phyloP scores from a whole-genome alignment of 225 moss, liverwort and hornwort genomes.

The Pseudoscleropodium purum region DNA sequence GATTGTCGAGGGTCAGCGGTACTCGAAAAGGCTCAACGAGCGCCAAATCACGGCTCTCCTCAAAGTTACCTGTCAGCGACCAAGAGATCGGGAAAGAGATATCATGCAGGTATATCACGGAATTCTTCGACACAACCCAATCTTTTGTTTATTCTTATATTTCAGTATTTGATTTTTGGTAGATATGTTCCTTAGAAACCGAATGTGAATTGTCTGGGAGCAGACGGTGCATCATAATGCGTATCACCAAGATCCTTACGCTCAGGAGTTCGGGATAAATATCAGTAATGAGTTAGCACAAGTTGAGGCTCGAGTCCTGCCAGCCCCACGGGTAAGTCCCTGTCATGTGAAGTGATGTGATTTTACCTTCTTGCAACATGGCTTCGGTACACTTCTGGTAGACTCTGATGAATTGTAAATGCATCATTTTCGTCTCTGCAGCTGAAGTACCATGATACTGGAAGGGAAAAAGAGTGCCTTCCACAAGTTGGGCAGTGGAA shows the following conservation, averaged over 20 bases:
- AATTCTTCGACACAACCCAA: background rate
- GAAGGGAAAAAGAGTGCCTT: constrained; percentile 82
- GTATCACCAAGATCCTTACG: constrained; percentile 75
- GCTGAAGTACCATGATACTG: constrained; percentile 96
- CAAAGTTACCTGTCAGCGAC: constrained; percentile 85
- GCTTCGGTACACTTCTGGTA: background rate
- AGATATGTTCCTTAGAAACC: background rate
- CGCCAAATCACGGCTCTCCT: constrained; percentile 79
- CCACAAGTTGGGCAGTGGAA: constrained; percentile 99
- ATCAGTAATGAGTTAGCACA: constrained; percentile 76
- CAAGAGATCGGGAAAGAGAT: constrained; percentile 70
- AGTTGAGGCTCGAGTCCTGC: constrained; percentile 83
- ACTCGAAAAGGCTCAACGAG: constrained; percentile 70
- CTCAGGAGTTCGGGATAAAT: constrained; percentile 82
- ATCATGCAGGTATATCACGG: constrained; percentile 46
- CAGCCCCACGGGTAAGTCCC: constrained; percentile 57
- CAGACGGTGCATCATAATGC: constrained; percentile 87
- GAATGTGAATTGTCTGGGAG: background rate
- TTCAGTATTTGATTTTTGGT: too few relatives aligned
- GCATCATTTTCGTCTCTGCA: background rate
- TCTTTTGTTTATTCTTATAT: too few relatives aligned
- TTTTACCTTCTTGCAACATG: background rate
- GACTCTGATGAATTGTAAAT: background rate
- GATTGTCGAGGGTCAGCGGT: constrained; percentile 88
- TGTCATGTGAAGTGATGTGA: background rate